A percentile compares a stretch with the other conserved stretches of the same genome.
These are phyloP conservation scores for Casuarina glauca DNA, from an alignment of 306 rosid genomes.

Conservation along the genomic window DNA sequence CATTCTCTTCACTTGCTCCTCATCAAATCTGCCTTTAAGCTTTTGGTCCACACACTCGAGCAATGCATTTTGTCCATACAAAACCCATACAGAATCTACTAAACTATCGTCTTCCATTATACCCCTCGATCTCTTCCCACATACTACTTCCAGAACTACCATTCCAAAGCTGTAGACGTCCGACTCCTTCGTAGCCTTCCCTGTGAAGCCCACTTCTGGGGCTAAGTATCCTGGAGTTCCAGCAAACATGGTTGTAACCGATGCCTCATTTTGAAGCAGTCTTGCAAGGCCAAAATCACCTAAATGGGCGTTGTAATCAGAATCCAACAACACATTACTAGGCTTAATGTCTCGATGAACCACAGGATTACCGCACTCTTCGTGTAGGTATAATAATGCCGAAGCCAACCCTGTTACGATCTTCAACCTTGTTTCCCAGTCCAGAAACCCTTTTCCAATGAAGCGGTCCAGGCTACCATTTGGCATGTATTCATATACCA, in stretches of 20 bases:
- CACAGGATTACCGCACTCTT: slow-evolving; percentile 60
- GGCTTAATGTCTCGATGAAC: slow-evolving; percentile 63
- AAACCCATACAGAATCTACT: slow-evolving; percentile 51
- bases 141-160: slow-evolving; percentile 57
- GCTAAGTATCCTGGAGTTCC: slow-evolving; percentile 62
- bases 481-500: slow-evolving; percentile 59
- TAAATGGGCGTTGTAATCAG: slow-evolving; percentile 37
- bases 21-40: slow-evolving; percentile 31
- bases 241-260: slow-evolving; percentile 35
- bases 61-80: slow-evolving; percentile 35
- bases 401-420: slow-evolving; percentile 54
- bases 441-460: slow-evolving; percentile 42
- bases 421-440: slow-evolving; percentile 53
- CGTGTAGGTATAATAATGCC: slow-evolving; percentile 53
- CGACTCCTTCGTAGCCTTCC: slow-evolving; percentile 51
- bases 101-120: slow-evolving; percentile 40
- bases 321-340: slow-evolving; percentile 51
- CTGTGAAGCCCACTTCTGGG: slow-evolving; percentile 50
- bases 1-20: slow-evolving; percentile 43
- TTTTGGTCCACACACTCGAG: slow-evolving; percentile 45
- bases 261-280: slow-evolving; percentile 36
- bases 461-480: slow-evolving; percentile 55
- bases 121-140: slow-evolving; percentile 54
- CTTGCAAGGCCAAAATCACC: slow-evolving; percentile 68
- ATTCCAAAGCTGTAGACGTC: slow-evolving; percentile 61